Conservation (phyloP, 495 filamentous ascomycete genomes). For the Hypoxylon crocopeplum region DNA sequence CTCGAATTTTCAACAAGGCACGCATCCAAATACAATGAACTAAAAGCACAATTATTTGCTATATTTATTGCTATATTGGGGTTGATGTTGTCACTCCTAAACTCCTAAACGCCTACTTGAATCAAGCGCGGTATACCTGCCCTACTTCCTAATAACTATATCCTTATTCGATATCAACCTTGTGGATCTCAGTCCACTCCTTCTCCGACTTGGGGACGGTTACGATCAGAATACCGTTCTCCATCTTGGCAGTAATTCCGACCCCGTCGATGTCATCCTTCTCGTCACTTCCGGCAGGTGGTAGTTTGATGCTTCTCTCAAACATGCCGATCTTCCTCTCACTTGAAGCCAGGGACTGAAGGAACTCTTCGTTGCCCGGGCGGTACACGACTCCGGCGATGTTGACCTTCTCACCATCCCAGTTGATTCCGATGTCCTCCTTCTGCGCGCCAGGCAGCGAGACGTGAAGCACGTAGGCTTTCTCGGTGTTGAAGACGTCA, state of each 20-base stretch:
- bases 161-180: conserved; percentile 63
- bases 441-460: conserved; percentile 80
- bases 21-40: background rate
- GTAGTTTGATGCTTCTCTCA: conserved; percentile 69
- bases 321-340: conserved; percentile 78
- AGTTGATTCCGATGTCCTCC: conserved; percentile 77
- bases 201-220: conserved; percentile 71
- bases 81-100: background rate
- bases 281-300: conserved; percentile 48
- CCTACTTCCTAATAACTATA: background rate
- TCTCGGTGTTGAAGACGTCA: conserved; percentile 74
- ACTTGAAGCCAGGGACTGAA: conserved; percentile 65
- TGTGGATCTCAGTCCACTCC: conserved; percentile 65
- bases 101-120: conserved; percentile 22
- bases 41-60: conserved; percentile 8
- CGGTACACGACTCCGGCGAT: conserved; percentile 75
- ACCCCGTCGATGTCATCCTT: conserved; percentile 70
- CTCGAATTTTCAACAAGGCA: background rate
- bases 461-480: conserved; percentile 70
- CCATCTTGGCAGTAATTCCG: conserved; percentile 69
- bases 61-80: conserved; percentile 17
- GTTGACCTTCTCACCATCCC: conserved; percentile 71
- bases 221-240: conserved; percentile 67
- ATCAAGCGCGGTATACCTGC: background rate
- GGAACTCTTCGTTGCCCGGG: conserved; percentile 72